Evolutionary conservation across 805 yeast genomes (phyloP).

Genomic region (Lipomyces orientalis): DNA sequence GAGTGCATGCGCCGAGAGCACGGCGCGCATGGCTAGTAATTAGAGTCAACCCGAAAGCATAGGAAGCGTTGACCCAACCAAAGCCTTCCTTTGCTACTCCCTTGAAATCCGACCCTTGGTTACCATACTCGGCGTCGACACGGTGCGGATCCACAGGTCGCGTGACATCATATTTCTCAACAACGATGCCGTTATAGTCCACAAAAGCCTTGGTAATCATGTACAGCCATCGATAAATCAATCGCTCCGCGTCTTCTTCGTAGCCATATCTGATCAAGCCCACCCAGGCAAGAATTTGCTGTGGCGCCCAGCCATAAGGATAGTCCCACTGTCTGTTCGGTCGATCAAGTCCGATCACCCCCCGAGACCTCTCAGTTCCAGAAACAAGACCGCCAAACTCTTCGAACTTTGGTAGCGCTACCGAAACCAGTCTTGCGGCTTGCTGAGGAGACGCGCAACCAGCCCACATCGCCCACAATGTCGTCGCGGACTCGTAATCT

Average conservation of each 20-base stretch:
- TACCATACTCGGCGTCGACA: conserved; percentile 96
- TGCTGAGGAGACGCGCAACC: conserved; percentile 69
- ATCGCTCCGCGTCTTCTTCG: conserved; percentile 64
- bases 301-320: conserved; percentile 99
- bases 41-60: conserved; percentile 70
- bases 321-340: conserved; percentile 98
- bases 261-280: conserved; percentile 80
- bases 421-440: conserved; percentile 64
- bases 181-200: conserved; percentile 91
- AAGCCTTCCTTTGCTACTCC: conserved; percentile 96
- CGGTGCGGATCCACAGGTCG: conserved; percentile 82
- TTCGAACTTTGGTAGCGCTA: conserved; percentile 73
- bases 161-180: conserved; percentile 92
- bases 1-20: conserved; percentile 78
- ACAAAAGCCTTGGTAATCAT: conserved; percentile 89
- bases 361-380: conserved; percentile 77
- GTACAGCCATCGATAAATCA: conserved; percentile 86
- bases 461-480: conserved; percentile 93
- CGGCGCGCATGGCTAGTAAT: conserved; percentile 70
- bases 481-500: conserved; percentile 81
- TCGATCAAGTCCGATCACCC: conserved; percentile 66
- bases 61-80: conserved; percentile 97
- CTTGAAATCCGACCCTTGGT: conserved; percentile 90
- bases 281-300: conserved; percentile 91
- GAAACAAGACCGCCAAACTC: conserved; percentile 87